Evolutionary conservation across 2,329 filamentous ascomycete genomes (phyloP).

Genomic region (Epichloe amarillans): DNA sequence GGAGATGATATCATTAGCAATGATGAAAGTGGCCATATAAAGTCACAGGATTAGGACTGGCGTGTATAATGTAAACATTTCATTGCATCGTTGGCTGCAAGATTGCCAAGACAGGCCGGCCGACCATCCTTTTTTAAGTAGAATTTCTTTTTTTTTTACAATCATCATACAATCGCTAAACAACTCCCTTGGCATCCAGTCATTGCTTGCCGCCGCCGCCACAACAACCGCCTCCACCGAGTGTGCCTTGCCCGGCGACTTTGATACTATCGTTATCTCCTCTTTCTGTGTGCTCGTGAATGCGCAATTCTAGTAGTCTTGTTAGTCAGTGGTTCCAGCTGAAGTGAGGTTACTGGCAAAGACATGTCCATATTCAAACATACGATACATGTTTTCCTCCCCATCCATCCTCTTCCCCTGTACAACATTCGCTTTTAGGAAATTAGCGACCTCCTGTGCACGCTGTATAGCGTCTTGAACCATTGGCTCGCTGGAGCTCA

Average conservation of each 20-base stretch:
- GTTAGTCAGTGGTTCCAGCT: constrained; percentile 3
- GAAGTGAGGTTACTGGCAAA: neutral
- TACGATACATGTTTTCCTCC: constrained; percentile 43
- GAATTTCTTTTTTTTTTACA: constrained; percentile 8
- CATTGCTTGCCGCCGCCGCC: constrained; percentile 4
- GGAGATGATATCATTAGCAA: neutral
- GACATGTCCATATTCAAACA: constrained; percentile 17
- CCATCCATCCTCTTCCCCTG: constrained; percentile 52
- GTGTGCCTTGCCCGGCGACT: constrained; percentile 30
- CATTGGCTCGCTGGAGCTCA: constrained; percentile 45
- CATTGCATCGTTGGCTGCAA: constrained; percentile 1
- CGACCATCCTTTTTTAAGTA: neutral
- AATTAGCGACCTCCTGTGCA: constrained; percentile 68
- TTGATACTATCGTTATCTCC: constrained; percentile 91
- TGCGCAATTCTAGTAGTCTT: constrained; percentile 53
- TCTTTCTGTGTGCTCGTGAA: constrained; percentile 82
- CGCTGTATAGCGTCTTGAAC: constrained; percentile 55
- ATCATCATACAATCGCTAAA: constrained; percentile 9
- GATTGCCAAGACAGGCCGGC: neutral
- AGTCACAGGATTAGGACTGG: constrained; percentile 1
- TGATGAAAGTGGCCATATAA: neutral
- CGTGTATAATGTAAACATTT: neutral
- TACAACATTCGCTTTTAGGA: constrained; percentile 74
- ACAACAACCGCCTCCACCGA: constrained; percentile 21
- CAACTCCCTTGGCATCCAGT: neutral